These are phyloP conservation scores for Mycena citricolor DNA, from an alignment of 1,284 basidiomycete species.

Conservation along the genomic window DNA sequence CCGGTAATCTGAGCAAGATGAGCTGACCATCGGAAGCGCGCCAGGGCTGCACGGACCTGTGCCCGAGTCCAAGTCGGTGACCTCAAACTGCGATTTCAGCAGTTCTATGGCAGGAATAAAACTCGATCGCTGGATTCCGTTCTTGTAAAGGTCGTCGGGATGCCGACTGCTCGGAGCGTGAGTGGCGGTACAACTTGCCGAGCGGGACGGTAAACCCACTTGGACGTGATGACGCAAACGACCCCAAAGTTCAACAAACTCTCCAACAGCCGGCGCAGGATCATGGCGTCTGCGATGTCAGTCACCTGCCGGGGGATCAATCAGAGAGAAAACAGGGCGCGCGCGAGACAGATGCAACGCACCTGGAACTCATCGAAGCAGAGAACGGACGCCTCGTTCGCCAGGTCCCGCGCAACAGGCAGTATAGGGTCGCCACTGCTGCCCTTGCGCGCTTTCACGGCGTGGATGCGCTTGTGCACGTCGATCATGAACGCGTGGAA, in stretches of 20 bases:
- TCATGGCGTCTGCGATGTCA: slow-evolving; percentile 99
- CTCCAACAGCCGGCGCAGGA: slow-evolving; percentile 88
- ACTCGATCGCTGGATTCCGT: slow-evolving; percentile 96
- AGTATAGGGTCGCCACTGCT: slow-evolving; percentile 77
- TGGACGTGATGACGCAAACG: slow-evolving; percentile 94
- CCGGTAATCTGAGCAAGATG: slow-evolving; percentile 75
- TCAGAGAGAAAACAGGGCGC: neutral
- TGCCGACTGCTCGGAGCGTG: slow-evolving; percentile 76
- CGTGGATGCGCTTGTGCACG: slow-evolving; percentile 91
- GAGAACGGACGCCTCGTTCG: slow-evolving; percentile 80
- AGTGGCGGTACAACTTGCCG: neutral
- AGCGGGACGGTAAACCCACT: slow-evolving; percentile 50
- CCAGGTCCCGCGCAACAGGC: slow-evolving; percentile 88
- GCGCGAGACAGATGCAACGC: slow-evolving; percentile 24
- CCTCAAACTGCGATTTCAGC: slow-evolving; percentile 82
- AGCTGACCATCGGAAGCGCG: neutral
- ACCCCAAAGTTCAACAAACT: slow-evolving; percentile 86
- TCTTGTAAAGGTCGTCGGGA: slow-evolving; percentile 97
- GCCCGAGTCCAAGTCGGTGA: slow-evolving; percentile 92
- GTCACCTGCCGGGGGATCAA: slow-evolving; percentile 65
- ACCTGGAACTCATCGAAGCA: slow-evolving; percentile 99
- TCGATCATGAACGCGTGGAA: slow-evolving; percentile 99
- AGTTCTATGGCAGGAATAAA: slow-evolving; percentile 96
- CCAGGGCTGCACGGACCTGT: slow-evolving; percentile 59
- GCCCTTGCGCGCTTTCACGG: slow-evolving; percentile 70